Conservation (phyloP, 2,329 filamentous ascomycete species). For the Phyllosticta capitalensis region DNA sequence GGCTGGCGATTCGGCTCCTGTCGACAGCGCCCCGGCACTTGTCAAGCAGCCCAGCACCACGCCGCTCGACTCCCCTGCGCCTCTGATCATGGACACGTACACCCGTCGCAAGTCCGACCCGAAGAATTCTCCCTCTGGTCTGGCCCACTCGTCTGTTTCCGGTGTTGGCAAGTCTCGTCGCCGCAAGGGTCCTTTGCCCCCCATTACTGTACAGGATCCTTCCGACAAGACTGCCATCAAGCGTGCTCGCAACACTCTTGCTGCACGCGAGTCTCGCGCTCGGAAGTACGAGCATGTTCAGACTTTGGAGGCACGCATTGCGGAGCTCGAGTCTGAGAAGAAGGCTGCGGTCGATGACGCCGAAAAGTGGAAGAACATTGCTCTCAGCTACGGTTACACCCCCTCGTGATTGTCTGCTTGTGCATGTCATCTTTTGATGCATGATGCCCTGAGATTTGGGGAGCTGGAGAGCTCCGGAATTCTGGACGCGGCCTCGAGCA, state of each 20-base stretch:
- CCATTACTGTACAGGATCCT: conserved; percentile 62
- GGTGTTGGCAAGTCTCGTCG: conserved; percentile 62
- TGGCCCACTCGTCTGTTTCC: conserved; percentile 57
- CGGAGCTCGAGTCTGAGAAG: conserved; percentile 49
- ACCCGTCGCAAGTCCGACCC: conserved; percentile 28
- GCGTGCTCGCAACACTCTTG: conserved; percentile 86
- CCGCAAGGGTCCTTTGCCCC: conserved; percentile 70
- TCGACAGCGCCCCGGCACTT: conserved; percentile 24
- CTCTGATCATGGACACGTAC: conserved; percentile 18
- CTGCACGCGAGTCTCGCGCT: conserved; percentile 84
- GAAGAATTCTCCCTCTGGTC: conserved; percentile 33
- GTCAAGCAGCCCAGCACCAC: conserved; percentile 27
- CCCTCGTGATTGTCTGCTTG: conserved; percentile 23
- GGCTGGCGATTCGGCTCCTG: conserved; percentile 19
- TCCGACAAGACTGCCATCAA: conserved; percentile 73
- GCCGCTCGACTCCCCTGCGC: conserved; percentile 25
- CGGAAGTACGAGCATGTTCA: conserved; percentile 72
- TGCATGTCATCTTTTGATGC: conserved; percentile 17
- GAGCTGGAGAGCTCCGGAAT: conserved; percentile 26
- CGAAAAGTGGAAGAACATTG: conserved; percentile 26
- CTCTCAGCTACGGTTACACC: conserved; percentile 20
- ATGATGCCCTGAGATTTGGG: conserved; percentile 20
- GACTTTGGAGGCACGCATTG: conserved; percentile 64
- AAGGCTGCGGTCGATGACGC: conserved; percentile 35
- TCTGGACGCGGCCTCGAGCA: conserved; percentile 12